Conservation (phyloP, 2,329 filamentous ascomycete species). For the Exophiala phaeomuriformis region DNA sequence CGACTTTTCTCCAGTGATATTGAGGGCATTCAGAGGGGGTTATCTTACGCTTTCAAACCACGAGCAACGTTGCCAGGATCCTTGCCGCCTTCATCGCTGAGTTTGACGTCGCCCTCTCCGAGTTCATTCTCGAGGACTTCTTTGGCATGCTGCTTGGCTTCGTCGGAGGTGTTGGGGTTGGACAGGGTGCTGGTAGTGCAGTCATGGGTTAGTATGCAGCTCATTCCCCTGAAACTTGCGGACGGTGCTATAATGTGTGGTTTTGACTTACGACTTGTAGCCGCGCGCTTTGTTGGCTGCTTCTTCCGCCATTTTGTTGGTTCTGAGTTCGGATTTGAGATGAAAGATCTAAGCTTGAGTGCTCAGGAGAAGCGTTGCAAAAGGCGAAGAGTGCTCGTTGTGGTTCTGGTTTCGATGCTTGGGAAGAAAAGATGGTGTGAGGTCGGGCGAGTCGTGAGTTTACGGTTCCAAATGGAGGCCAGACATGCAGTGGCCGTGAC, state of each 20-base stretch:
- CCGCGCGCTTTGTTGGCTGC: conserved; percentile 7
- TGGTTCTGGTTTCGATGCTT: too few relatives aligned
- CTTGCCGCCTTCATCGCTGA: conserved; percentile 8
- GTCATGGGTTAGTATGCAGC: neutral
- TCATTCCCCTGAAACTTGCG: too few relatives aligned
- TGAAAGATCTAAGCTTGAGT: neutral
- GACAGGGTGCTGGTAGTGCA: conserved; percentile 10
- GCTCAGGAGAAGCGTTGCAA: too few relatives aligned
- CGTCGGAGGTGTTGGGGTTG: conserved; percentile 26
- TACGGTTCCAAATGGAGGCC: too few relatives aligned
- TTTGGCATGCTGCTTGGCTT: conserved; percentile 28
- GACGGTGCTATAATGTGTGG: too few relatives aligned
- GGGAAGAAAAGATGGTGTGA: too few relatives aligned
- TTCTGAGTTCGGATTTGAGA: neutral
- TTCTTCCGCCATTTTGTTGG: conserved; percentile 6
- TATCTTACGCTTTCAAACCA: conserved; percentile 24
- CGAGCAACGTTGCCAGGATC: conserved; percentile 17
- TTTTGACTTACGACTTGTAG: conserved; percentile 9
- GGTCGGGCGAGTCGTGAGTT: too few relatives aligned
- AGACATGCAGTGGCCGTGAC: too few relatives aligned
- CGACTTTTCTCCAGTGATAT: neutral
- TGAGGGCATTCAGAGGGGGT: neutral
- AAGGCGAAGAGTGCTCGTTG: too few relatives aligned
- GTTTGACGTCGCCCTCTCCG: conserved; percentile 5
- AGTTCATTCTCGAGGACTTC: conserved; percentile 26